phyloP scores from a whole-genome alignment of 306 rosid species.

The Acmispon strigosus region DNA sequence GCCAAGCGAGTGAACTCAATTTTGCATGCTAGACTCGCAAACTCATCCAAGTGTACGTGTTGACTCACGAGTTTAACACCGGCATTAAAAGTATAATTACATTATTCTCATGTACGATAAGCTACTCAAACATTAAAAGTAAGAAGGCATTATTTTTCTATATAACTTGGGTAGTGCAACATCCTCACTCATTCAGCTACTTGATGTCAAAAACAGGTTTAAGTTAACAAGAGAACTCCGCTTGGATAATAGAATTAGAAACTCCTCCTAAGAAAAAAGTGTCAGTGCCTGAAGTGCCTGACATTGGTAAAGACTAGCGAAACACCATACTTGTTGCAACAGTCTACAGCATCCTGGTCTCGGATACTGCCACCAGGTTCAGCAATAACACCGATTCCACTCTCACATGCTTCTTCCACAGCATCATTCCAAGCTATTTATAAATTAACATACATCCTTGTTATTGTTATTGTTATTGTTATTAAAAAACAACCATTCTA shows the following conservation, averaged over 20 bases:
- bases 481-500: neutral
- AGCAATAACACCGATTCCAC: conserved; percentile 62
- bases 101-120: neutral
- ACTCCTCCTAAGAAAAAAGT: neutral
- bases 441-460: conserved; percentile 1
- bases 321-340: conserved; percentile 84
- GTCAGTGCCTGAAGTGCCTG: conserved; percentile 87
- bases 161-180: neutral
- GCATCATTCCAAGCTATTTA: conserved; percentile 94
- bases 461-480: neutral
- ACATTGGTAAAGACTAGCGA: conserved; percentile 74
- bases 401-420: conserved; percentile 89
- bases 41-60: no score
- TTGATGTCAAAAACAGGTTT: conserved; percentile 1
- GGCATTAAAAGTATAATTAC: no score
- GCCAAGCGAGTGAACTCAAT: no score
- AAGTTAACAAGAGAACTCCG: neutral
- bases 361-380: conserved; percentile 92
- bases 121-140: neutral
- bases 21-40: no score
- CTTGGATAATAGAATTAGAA: neutral
- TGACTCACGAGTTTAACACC: no score
- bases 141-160: conserved; percentile 1
- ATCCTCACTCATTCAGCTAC: neutral
- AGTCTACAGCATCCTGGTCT: conserved; percentile 79